These are phyloP conservation scores for Saccharomycopsis hybrid DNA, from an alignment of 1,139 yeast genomes.

Conservation along the genomic window DNA sequence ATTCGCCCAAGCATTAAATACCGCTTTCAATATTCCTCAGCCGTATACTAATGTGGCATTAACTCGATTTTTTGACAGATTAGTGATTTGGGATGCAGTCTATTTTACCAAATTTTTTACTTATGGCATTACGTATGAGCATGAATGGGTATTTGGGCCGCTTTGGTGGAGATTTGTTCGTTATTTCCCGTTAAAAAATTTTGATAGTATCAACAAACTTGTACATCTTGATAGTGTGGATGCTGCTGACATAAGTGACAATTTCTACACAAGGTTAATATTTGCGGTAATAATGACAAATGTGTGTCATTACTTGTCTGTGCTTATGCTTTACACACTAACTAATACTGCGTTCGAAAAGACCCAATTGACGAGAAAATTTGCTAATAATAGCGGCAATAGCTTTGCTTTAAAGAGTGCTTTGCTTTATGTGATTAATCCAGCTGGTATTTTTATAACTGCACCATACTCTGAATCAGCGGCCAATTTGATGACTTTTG, in stretches of 20 bases:
- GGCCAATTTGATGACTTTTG: slow-evolving; percentile 57
- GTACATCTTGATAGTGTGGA: no score
- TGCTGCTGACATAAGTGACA: slow-evolving; percentile 21
- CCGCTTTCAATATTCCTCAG: neutral
- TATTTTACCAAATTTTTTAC: slow-evolving; percentile 58
- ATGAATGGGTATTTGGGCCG: slow-evolving; percentile 85
- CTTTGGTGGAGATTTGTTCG: slow-evolving; percentile 59
- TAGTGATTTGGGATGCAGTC: slow-evolving; percentile 82
- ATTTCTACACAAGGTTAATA: slow-evolving; percentile 40
- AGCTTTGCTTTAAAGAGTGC: slow-evolving; percentile 36
- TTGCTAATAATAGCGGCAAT: slow-evolving; percentile 23
- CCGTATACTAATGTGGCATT: slow-evolving; percentile 3
- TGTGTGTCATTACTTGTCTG: slow-evolving; percentile 43
- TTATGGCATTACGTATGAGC: slow-evolving; percentile 56
- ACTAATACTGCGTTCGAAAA: slow-evolving; percentile 34
- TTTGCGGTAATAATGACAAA: slow-evolving; percentile 45
- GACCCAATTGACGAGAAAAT: slow-evolving; percentile 15
- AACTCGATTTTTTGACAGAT: slow-evolving; percentile 36
- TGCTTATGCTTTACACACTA: slow-evolving; percentile 44
- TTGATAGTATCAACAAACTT: neutral
- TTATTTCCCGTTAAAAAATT: no score
- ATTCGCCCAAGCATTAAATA: slow-evolving; percentile 1
- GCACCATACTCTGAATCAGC: slow-evolving; percentile 74
- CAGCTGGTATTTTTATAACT: slow-evolving; percentile 76
- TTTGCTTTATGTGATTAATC: slow-evolving; percentile 51